Base-by-base conservation (phyloP, 768 basidiomycete species). In the Pulveroboletus sp. region DNA sequence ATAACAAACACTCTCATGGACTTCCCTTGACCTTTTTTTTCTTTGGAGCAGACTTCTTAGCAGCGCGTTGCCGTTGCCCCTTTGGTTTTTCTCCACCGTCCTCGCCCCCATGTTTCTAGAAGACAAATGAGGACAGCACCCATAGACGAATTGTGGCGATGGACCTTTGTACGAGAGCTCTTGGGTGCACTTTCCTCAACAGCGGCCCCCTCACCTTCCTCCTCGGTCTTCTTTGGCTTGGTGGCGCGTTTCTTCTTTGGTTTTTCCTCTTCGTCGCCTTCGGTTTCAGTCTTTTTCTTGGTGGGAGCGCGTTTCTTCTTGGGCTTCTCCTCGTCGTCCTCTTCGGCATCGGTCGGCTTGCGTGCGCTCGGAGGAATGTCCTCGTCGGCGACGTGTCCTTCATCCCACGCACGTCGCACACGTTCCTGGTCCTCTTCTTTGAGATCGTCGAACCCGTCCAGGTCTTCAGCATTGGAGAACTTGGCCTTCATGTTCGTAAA, bases 371-470 rank as follows among this genome's bases (percentile, higher is more conserved):
- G 82, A 6, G 90, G 90, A 34, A 94, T 81, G 59, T 95, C 93
- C 57, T 85, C 92, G 29, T 85, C 82, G 6, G 81, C 89, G 42
- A 96, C 88, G 29, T 83, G 75, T 5, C 86, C 93, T 1, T 76
- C 79, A 42, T 88, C 79, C 75, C 80, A 91, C 1, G 94, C 93
- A 59, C 76, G 80, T 48, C 64, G 71, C 35, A 96, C 65, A 50
- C 81, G 84, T 6, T 74, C 80, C 67, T 94, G 75, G 63, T 94
- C 91, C 36, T 80, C 85, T 1, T 74, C 69, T 0, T 60, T 70
- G 39, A 93, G 76, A 0, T 84, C 85, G 17, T 92, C 89, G 65
- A 77, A 95, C 17, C 93, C 93, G 63, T 97, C 93, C 31, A 95
- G 71, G 1, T 93, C 90, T 10, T 78, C 74, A 0, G 81, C 73